A percentile compares a stretch with the other conserved stretches of the same genome.
Conservation (phyloP, 202 grass and related monocot genomes). For the Dendrocalamus latiflorus region DNA sequence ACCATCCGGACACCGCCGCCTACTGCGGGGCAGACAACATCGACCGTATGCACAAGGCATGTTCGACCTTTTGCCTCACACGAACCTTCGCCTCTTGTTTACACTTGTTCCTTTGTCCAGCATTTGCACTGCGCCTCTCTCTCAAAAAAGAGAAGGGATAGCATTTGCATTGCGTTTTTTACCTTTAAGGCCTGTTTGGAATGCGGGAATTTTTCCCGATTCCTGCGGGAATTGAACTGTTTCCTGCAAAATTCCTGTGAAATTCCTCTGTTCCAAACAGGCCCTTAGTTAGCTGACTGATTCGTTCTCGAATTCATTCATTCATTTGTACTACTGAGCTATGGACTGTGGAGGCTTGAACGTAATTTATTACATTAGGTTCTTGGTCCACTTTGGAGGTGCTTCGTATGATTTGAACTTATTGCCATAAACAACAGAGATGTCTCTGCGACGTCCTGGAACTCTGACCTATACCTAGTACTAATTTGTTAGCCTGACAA, state of each 20-base stretch:
- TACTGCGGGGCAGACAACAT: too few species aligned
- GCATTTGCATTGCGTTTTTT: not conserved
- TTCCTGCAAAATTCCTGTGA: too few species aligned
- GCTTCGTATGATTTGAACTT: too few species aligned
- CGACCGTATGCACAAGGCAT: too few species aligned
- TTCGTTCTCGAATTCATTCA: not conserved
- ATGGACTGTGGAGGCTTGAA: not conserved
- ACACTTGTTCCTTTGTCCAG: not conserved
- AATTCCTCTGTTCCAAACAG: too few species aligned
- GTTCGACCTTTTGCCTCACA: conserved; percentile 62
- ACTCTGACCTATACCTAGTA: not conserved
- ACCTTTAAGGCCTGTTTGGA: too few species aligned
- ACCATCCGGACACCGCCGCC: conserved; percentile 57
- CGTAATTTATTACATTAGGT: not conserved
- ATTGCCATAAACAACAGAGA: not conserved
- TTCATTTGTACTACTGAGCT: not conserved
- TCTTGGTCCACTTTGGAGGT: too few species aligned
- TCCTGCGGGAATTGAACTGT: too few species aligned
- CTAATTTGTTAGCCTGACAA: not conserved
- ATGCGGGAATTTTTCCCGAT: too few species aligned
- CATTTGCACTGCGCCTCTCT: not conserved
- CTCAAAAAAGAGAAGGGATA: not conserved
- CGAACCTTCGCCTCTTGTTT: not conserved
- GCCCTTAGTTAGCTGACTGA: not conserved
- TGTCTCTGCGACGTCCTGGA: not conserved